Evolutionary conservation across 352 stramenopile genomes (phyloP).

Genomic region (Pythium monospermum): DNA sequence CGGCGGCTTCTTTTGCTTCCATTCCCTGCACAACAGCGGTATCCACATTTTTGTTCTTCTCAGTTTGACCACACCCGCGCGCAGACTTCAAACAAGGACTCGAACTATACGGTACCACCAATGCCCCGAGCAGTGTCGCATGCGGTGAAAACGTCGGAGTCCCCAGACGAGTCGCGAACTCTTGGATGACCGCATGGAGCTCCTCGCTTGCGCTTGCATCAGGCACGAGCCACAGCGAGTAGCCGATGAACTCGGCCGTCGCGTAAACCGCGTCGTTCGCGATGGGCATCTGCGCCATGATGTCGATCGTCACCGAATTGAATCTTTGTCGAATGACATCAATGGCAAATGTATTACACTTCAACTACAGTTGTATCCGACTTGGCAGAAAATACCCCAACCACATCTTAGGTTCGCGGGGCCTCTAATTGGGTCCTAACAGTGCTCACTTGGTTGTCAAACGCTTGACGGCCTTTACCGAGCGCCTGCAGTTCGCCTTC

Average conservation of each 20-base stretch:
- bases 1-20: slow-evolving; percentile 17
- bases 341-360: slow-evolving; percentile 16
- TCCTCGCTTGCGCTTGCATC: slow-evolving; percentile 13
- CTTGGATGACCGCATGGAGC: slow-evolving; percentile 31
- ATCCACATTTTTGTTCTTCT: too few relatives aligned
- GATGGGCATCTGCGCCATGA: background rate
- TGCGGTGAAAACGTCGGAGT: slow-evolving; percentile 49
- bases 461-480: slow-evolving; percentile 37
- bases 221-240: slow-evolving; percentile 58
- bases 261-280: slow-evolving; percentile 26
- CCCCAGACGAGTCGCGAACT: slow-evolving; percentile 28
- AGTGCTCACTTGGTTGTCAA: slow-evolving; percentile 44
- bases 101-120: too few relatives aligned
- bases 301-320: background rate
- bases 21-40: slow-evolving; percentile 25
- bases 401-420: slow-evolving; percentile 20
- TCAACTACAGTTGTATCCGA: slow-evolving; percentile 1
- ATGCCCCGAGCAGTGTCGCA: slow-evolving; percentile 50
- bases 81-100: too few relatives aligned
- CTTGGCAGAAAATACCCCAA: too few relatives aligned
- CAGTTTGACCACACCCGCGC: too few relatives aligned
- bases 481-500: slow-evolving; percentile 34
- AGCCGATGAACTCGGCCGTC: slow-evolving; percentile 40
- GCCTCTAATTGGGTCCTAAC: slow-evolving; percentile 61
- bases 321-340: too few relatives aligned